Evolutionary conservation across 176 grass and related monocot genomes (phyloP), one percentile per base, ranked within the genome.

Genomic region (Zea luxurians): DNA sequence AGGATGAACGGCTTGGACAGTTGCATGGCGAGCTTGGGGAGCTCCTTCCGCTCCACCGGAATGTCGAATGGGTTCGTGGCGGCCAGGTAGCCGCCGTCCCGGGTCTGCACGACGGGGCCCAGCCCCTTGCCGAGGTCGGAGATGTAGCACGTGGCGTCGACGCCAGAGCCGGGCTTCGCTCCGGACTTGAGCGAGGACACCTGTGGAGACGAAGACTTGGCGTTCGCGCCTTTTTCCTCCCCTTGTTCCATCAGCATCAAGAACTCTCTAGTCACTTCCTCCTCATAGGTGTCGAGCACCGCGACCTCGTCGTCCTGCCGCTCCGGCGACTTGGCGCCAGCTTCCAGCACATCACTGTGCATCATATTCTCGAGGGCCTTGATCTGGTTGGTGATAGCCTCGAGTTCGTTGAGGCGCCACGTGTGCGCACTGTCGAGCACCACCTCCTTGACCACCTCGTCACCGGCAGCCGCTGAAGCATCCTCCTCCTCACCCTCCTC

Each of bases 381-480:
- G 68, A 99, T 99, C 80, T 99, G 92, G 59, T 93, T 84, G 46
- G 96, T 93, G 72, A 99, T 99, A 8, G 88, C 90, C 20, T 95
- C 96, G 11, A 99, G 92, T 79, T 99, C 96, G 17, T 80, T 93
- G 48, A 91, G 73, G 34, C 92, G 89, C 66, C 74, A 87, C 13
- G 82, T 74, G 62, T 80, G 90, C 21, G 88, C 88, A 49, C 78
- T 93, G 81, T 93, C 92, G 66, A 83, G 71, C 74, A 99, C 92
- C 12, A 95, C 88, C 87, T 95, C 90, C 83, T 99, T 95, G 57
- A 99, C 90, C 38, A 99, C 90, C 84, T 99, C 96, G 6, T 86
- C 93, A 34, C 86, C 78, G 21, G 38, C 79, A 5, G 71, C 78
- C 7, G 42, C 47, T 4, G 80, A 59, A 8, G 66, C 54, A 9